These are phyloP conservation scores for Fusarium concolor DNA, from an alignment of 2,329 filamentous ascomycete species.

Conservation along the genomic window DNA sequence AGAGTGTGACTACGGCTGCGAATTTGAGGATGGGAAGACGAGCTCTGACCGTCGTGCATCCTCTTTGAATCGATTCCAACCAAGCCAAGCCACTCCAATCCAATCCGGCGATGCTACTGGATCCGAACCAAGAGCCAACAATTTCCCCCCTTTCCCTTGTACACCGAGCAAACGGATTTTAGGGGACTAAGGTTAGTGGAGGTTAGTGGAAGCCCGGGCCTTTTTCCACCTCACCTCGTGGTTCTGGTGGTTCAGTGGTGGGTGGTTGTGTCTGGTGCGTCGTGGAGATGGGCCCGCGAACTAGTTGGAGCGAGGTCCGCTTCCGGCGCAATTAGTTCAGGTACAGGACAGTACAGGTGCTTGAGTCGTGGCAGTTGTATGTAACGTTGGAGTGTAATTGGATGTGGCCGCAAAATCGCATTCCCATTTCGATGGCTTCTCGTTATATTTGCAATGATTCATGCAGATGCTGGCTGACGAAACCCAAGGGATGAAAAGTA, in stretches of 20 bases:
- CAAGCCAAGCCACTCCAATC: conserved; percentile 6
- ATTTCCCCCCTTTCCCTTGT: conserved; percentile 46
- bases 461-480: background rate
- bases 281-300: conserved; percentile 36
- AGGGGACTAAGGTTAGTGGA: conserved; percentile 36
- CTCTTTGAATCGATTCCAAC: conserved; percentile 35
- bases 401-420: conserved; percentile 6
- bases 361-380: conserved; percentile 6
- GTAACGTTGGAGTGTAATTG: background rate
- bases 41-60: conserved; percentile 45
- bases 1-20: conserved; percentile 12
- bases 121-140: conserved; percentile 40
- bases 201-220: conserved; percentile 36
- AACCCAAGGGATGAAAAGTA: conserved; percentile 17
- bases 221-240: conserved; percentile 27
- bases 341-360: conserved; percentile 16
- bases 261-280: conserved; percentile 5
- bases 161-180: conserved; percentile 16
- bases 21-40: conserved; percentile 24
- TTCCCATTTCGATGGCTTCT: conserved; percentile 9
- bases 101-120: conserved; percentile 39
- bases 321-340: conserved; percentile 33
- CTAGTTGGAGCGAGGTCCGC: conserved; percentile 34
- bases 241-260: conserved; percentile 16
- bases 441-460: background rate